Conservation (phyloP, 441 rosid genomes). For the Rhodomyrtus psidioides region DNA sequence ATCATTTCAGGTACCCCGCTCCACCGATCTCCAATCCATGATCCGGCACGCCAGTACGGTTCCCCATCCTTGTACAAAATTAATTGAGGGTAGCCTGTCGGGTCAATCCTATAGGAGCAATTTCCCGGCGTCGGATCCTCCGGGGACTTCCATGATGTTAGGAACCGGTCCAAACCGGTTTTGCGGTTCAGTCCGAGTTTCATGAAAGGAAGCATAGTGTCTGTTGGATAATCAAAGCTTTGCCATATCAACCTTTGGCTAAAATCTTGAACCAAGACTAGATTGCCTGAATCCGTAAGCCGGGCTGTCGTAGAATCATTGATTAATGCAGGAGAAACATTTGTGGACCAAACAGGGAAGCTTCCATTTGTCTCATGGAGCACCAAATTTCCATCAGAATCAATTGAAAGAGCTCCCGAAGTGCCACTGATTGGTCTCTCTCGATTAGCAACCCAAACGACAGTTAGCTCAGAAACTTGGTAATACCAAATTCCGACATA, state of each 20-base stretch:
- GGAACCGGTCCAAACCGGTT: background rate
- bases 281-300: background rate
- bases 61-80: background rate
- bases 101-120: accelerated
- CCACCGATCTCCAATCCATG: background rate
- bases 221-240: background rate
- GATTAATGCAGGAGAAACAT: background rate
- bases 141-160: background rate
- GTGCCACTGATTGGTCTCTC: background rate
- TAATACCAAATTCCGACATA: background rate
- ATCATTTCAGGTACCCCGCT: background rate
- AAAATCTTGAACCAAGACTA: background rate
- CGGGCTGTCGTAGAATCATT: background rate
- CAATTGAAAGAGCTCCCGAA: background rate
- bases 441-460: background rate
- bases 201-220: background rate
- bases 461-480: background rate
- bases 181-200: background rate
- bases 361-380: background rate
- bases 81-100: background rate
- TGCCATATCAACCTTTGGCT: background rate
- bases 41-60: background rate
- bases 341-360: background rate
- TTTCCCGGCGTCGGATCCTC: accelerated
- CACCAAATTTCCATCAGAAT: background rate